Conservation (phyloP, 257 asterid species). For the Haberlea rhodopensis region DNA sequence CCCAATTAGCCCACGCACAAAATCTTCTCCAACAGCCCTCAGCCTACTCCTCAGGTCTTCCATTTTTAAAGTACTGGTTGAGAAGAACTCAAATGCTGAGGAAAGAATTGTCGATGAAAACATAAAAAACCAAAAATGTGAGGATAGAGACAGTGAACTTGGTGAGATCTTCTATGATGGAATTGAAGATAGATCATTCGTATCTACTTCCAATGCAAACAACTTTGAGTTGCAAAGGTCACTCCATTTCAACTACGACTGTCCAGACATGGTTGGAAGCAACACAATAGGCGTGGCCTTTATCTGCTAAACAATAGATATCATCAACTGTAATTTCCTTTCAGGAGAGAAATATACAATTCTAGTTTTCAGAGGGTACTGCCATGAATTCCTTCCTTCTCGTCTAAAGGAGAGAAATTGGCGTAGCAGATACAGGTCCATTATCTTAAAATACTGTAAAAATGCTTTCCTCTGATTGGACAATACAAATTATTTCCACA, state of each 20-base stretch:
- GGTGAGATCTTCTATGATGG: conserved; percentile 33
- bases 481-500: not conserved
- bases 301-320: conserved; percentile 11
- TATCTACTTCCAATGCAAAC: conserved; percentile 31
- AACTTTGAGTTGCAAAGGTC: conserved; percentile 34
- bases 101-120: conserved; percentile 33
- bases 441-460: not conserved
- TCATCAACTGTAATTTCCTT: conserved; percentile 13
- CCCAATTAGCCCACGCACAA: conserved; percentile 36
- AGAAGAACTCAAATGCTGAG: conserved; percentile 50
- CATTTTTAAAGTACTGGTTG: conserved; percentile 51
- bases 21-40: conserved; percentile 59
- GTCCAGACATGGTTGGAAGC: conserved; percentile 24
- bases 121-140: conserved; percentile 8
- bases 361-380: not conserved
- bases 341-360: conserved; percentile 11
- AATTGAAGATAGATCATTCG: conserved; percentile 35
- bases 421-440: not conserved
- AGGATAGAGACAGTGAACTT: conserved; percentile 26
- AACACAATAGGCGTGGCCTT: conserved; percentile 22
- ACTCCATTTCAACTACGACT: conserved; percentile 29
- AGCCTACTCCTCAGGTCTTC: conserved; percentile 58
- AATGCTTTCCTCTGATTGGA: not conserved
- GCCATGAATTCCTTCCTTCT: not conserved
- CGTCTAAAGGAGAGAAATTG: not conserved